Evolutionary conservation across 1,139 yeast genomes (phyloP).

Genomic region (Saccharomyces hybrid): DNA sequence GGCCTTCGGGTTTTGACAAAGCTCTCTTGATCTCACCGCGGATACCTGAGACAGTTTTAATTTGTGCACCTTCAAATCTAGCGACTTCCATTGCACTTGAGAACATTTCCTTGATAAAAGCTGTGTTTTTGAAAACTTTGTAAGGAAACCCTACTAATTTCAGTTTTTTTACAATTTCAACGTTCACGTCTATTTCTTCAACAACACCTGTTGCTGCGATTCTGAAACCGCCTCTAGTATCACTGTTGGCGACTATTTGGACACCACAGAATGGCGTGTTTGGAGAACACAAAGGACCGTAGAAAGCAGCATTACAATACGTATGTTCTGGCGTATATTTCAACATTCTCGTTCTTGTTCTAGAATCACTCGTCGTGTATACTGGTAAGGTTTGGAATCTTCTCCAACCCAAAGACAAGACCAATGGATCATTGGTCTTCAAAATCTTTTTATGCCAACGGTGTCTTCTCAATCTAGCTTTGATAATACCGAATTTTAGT

Average conservation of each 20-base stretch:
- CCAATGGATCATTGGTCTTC: conserved; percentile 92
- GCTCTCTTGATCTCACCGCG: conserved; percentile 97
- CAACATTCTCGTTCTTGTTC: conserved; percentile 96
- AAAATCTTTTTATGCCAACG: conserved; percentile 97
- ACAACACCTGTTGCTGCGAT: conserved; percentile 98
- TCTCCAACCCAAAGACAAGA: conserved; percentile 94
- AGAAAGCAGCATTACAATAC: conserved; percentile 90
- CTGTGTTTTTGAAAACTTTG: conserved; percentile 91
- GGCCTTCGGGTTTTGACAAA: conserved; percentile 90
- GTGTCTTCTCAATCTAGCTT: conserved; percentile 91
- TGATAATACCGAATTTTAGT: conserved; percentile 85
- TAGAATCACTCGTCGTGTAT: conserved; percentile 91
- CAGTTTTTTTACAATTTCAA: conserved; percentile 90
- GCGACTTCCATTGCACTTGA: conserved; percentile 89
- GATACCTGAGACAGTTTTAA: conserved; percentile 93
- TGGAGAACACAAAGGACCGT: conserved; percentile 95
- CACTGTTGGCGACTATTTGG: conserved; percentile 73
- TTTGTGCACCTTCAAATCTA: conserved; percentile 94
- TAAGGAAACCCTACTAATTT: conserved; percentile 92
- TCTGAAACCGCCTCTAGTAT: conserved; percentile 84
- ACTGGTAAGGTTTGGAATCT: conserved; percentile 95
- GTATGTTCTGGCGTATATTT: conserved; percentile 98
- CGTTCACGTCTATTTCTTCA: conserved; percentile 79
- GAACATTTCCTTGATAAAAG: conserved; percentile 96
- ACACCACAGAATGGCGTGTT: conserved; percentile 96